Percentiles rank a stretch among this genome's conserved stretches.
phyloP scores from a whole-genome alignment of 2,329 filamentous ascomycete genomes.

The Aspergillus felis region DNA sequence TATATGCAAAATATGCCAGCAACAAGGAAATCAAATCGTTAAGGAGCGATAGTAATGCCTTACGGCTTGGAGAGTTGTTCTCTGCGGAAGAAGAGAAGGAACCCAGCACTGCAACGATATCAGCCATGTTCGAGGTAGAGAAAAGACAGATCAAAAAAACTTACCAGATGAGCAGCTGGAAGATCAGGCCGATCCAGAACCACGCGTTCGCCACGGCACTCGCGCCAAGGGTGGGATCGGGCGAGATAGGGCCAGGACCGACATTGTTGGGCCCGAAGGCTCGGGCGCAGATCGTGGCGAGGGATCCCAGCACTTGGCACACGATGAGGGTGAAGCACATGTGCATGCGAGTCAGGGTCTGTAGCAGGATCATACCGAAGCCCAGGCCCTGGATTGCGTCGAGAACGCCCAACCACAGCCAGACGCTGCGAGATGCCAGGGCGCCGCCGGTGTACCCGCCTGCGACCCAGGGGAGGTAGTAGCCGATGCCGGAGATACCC shows the following conservation, averaged over 20 bases:
- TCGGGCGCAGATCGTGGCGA: slow-evolving; percentile 58
- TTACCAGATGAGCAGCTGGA: slow-evolving; percentile 57
- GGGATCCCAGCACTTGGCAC: slow-evolving; percentile 58
- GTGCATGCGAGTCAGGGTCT: slow-evolving; percentile 61
- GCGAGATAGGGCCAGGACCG: slow-evolving; percentile 59
- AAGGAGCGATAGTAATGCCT: background rate
- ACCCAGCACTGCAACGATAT: slow-evolving; percentile 27
- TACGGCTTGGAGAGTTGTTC: slow-evolving; percentile 41
- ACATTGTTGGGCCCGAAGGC: slow-evolving; percentile 57
- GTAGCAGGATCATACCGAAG: slow-evolving; percentile 63
- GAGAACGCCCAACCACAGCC: slow-evolving; percentile 64
- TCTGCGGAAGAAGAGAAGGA: slow-evolving; percentile 40
- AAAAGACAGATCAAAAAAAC: slow-evolving; percentile 27
- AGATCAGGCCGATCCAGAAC: slow-evolving; percentile 58
- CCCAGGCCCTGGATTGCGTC: slow-evolving; percentile 63
- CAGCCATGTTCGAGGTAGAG: background rate
- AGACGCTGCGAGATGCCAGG: slow-evolving; percentile 53
- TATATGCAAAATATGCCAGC: background rate
- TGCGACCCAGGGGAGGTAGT: slow-evolving; percentile 58
- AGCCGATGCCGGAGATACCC: slow-evolving; percentile 56
- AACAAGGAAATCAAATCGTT: background rate
- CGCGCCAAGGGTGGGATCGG: slow-evolving; percentile 52
- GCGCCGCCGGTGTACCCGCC: slow-evolving; percentile 52
- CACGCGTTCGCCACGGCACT: slow-evolving; percentile 45
- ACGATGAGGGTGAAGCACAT: slow-evolving; percentile 57